Evolutionary conservation across 108 stramenopile species (phyloP).

Genomic region (Skeletonema costatum): DNA sequence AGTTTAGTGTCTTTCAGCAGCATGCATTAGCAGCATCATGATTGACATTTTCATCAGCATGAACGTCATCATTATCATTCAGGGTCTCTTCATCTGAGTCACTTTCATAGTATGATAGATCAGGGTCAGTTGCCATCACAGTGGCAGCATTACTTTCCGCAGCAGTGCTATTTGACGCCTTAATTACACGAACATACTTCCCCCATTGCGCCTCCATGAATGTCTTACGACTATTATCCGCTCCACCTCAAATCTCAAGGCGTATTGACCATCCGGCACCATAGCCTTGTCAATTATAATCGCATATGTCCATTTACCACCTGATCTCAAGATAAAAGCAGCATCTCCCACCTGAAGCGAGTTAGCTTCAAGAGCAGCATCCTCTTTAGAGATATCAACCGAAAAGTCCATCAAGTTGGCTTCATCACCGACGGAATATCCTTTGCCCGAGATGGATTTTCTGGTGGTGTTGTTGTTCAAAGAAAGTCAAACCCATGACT

Average conservation of each 20-base stretch:
- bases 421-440: background rate
- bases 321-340: background rate
- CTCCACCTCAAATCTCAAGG: background rate
- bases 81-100: background rate
- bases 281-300: background rate
- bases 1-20: background rate
- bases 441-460: background rate
- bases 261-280: background rate
- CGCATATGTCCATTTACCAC: background rate
- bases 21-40: background rate
- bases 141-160: background rate
- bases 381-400: background rate
- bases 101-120: too few species aligned
- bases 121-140: background rate
- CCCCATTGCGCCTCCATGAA: background rate
- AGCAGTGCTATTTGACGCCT: background rate
- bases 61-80: background rate
- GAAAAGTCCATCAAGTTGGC: background rate
- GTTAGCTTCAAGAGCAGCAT: background rate
- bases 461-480: background rate
- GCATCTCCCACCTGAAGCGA: background rate
- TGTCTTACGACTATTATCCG: background rate
- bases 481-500: too few species aligned
- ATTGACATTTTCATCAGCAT: background rate
- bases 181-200: background rate